Percentiles rank a stretch among this genome's conserved stretches.
Evolutionary conservation across 2,329 filamentous ascomycete genomes (phyloP).

Genomic region (Penicillium polonicum): DNA sequence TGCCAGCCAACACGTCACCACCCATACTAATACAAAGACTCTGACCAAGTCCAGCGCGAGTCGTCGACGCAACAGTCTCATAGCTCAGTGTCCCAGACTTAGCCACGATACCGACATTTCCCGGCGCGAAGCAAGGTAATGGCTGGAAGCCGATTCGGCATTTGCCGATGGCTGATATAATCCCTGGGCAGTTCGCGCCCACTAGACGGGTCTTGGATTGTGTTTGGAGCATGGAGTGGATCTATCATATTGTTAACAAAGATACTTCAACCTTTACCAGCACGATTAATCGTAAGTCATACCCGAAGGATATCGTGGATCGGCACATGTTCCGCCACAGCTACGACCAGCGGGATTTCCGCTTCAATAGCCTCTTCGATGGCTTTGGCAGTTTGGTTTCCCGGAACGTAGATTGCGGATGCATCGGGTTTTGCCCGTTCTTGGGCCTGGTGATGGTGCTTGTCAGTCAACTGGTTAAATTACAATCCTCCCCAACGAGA

Average conservation of each 20-base stretch:
- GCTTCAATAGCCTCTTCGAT: slow-evolving; percentile 80
- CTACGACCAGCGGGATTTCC: slow-evolving; percentile 73
- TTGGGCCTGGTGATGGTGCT: slow-evolving; percentile 54
- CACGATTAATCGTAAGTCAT: slow-evolving; percentile 21
- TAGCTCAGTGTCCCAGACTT: slow-evolving; percentile 80
- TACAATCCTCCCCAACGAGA: neutral
- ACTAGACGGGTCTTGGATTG: slow-evolving; percentile 72
- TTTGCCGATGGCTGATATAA: slow-evolving; percentile 69
- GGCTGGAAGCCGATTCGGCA: slow-evolving; percentile 77
- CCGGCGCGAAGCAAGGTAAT: slow-evolving; percentile 67
- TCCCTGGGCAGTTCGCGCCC: slow-evolving; percentile 78
- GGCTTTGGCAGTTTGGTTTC: slow-evolving; percentile 68
- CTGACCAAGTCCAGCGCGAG: slow-evolving; percentile 71
- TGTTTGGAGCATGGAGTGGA: slow-evolving; percentile 68
- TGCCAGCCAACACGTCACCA: slow-evolving; percentile 72
- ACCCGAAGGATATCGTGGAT: slow-evolving; percentile 74
- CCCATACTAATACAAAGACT: slow-evolving; percentile 76
- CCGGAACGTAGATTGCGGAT: slow-evolving; percentile 76
- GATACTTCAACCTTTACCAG: neutral
- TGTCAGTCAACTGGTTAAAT: neutral
- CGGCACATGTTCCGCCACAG: slow-evolving; percentile 77
- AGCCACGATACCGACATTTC: slow-evolving; percentile 71
- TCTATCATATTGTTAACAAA: slow-evolving; percentile 37
- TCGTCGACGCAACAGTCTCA: slow-evolving; percentile 73
- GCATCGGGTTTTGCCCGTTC: slow-evolving; percentile 71